Conservation (phyloP, 2,329 filamentous ascomycete species). For the Cladophialophora yegresii region DNA sequence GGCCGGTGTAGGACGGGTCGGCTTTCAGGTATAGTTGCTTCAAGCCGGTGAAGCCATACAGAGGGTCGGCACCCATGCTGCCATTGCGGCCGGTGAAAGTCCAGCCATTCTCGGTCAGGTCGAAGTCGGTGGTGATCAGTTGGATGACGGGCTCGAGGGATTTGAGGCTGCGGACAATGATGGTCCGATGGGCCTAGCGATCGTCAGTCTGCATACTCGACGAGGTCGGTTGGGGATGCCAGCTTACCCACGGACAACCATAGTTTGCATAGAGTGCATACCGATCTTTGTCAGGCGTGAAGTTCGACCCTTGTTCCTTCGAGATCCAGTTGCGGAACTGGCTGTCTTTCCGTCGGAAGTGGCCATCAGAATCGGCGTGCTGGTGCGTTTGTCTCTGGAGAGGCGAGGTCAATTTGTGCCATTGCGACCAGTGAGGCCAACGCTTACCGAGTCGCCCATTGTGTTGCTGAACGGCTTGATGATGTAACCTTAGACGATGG, state of each 20-base stretch:
- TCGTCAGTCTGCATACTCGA: slow-evolving; percentile 11
- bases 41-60: slow-evolving; percentile 70
- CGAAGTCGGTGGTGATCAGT: slow-evolving; percentile 50
- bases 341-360: slow-evolving; percentile 57
- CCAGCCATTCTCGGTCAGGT: slow-evolving; percentile 62
- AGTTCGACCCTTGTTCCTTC: slow-evolving; percentile 53
- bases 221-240: background rate
- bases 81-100: slow-evolving; percentile 68
- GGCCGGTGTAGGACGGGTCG: slow-evolving; percentile 67
- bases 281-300: slow-evolving; percentile 60
- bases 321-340: slow-evolving; percentile 61
- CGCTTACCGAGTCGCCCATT: slow-evolving; percentile 30
- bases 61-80: slow-evolving; percentile 63
- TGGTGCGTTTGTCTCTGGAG: slow-evolving; percentile 38
- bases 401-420: slow-evolving; percentile 12
- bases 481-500: background rate
- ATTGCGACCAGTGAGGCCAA: too few species aligned
- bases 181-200: slow-evolving; percentile 51
- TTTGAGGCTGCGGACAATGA: slow-evolving; percentile 54
- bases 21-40: slow-evolving; percentile 73
- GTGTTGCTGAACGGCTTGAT: background rate
- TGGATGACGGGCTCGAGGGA: slow-evolving; percentile 54
- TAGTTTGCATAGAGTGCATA: slow-evolving; percentile 64
- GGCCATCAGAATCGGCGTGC: slow-evolving; percentile 50
- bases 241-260: slow-evolving; percentile 60